Evolutionary conservation across 257 asterid genomes (phyloP).

Genomic region (Ophiorrhiza pumila): DNA sequence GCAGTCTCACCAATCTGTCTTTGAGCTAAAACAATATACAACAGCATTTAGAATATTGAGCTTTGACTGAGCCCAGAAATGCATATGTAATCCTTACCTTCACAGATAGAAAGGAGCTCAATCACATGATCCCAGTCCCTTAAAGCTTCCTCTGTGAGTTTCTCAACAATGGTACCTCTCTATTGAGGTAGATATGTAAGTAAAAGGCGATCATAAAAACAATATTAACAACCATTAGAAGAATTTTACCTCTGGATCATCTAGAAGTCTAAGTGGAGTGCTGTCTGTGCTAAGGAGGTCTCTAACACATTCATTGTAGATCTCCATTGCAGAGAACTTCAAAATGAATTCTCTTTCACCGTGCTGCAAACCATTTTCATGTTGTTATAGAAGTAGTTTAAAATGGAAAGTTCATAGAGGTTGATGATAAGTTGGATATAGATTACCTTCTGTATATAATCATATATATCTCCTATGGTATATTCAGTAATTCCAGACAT

Average conservation of each 20-base stretch:
- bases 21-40: slow-evolving; percentile 57
- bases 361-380: slow-evolving; percentile 49
- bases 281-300: slow-evolving; percentile 74
- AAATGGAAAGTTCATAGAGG: slow-evolving; percentile 7
- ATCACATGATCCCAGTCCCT: slow-evolving; percentile 77
- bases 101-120: slow-evolving; percentile 77
- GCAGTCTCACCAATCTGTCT: slow-evolving; percentile 93
- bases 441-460: slow-evolving; percentile 66
- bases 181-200: slow-evolving; percentile 17
- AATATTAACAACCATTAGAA: slow-evolving; percentile 3
- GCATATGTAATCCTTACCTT: slow-evolving; percentile 42
- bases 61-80: neutral
- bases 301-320: slow-evolving; percentile 87
- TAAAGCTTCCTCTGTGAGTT: slow-evolving; percentile 75
- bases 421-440: neutral
- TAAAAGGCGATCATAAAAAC: neutral
- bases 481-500: slow-evolving; percentile 91
- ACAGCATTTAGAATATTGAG: neutral
- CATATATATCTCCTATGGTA: slow-evolving; percentile 79
- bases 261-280: slow-evolving; percentile 79
- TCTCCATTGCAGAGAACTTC: slow-evolving; percentile 95
- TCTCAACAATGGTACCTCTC: slow-evolving; percentile 94
- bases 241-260: slow-evolving; percentile 83
- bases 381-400: slow-evolving; percentile 9
- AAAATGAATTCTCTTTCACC: slow-evolving; percentile 61